phyloP scores from a whole-genome alignment of 2,329 filamentous ascomycete species.

The Monosporascus sp. region DNA sequence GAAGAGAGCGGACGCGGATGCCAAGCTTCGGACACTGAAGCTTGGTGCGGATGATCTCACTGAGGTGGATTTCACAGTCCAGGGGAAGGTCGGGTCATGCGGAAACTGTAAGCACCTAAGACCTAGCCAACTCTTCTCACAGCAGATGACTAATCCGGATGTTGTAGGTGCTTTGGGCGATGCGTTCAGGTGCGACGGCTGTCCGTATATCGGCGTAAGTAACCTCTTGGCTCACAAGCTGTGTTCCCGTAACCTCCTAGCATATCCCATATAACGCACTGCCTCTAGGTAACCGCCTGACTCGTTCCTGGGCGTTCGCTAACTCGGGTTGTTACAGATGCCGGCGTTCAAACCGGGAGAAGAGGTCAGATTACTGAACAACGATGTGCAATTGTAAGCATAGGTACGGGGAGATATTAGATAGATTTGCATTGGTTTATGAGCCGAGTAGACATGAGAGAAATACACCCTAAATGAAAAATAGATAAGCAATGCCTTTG shows the following conservation, averaged over 20 bases:
- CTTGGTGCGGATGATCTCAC: constrained; percentile 72
- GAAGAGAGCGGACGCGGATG: constrained; percentile 60
- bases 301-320: constrained; percentile 71
- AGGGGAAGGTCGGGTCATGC: constrained; percentile 92
- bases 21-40: constrained; percentile 58
- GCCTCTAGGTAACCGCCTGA: constrained; percentile 45
- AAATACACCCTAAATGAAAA: too few relatives aligned
- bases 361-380: constrained; percentile 82
- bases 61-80: constrained; percentile 95
- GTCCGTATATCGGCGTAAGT: constrained; percentile 28
- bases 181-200: constrained; percentile 70
- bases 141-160: constrained; percentile 1
- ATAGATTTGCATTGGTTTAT: constrained; percentile 2
- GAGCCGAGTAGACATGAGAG: too few relatives aligned
- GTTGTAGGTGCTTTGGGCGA: constrained; percentile 69
- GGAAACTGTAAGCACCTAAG: constrained; percentile 57
- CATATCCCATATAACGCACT: constrained; percentile 28
- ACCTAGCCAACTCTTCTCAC: neutral
- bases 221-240: constrained; percentile 2
- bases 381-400: constrained; percentile 66
- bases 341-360: constrained; percentile 97
- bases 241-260: constrained; percentile 23
- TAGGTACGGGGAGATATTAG: neutral
- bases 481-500: too few relatives aligned
- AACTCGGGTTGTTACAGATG: constrained; percentile 31